These are phyloP conservation scores for Buddleja alternifolia DNA, from an alignment of 257 asterid species.

Conservation along the genomic window DNA sequence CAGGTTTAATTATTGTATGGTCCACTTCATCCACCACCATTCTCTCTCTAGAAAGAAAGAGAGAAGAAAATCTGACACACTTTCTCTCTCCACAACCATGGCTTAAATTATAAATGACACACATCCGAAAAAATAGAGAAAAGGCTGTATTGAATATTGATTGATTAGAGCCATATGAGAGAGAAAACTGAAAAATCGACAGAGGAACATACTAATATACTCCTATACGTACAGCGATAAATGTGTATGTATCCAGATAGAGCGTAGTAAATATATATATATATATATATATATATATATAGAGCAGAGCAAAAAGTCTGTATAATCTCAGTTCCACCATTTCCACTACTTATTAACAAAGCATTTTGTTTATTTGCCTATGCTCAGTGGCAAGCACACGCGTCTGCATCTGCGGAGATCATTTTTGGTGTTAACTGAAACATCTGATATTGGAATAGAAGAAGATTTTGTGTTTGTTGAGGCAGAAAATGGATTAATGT, in stretches of 20 bases:
- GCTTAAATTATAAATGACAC: constrained; percentile 24
- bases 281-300: no score
- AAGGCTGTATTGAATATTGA: constrained; percentile 38
- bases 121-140: constrained; percentile 35
- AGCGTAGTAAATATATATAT: neutral
- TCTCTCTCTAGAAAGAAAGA: constrained; percentile 25
- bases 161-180: constrained; percentile 34
- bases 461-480: constrained; percentile 24
- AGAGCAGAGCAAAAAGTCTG: constrained; percentile 26
- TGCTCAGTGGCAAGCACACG: constrained; percentile 21
- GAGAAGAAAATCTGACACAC: constrained; percentile 37
- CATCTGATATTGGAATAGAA: constrained; percentile 17
- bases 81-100: constrained; percentile 27
- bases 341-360: constrained; percentile 27
- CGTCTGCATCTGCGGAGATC: constrained; percentile 36
- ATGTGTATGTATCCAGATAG: constrained; percentile 3
- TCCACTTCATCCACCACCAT: constrained; percentile 50
- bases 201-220: constrained; percentile 14
- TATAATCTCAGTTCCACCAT: constrained; percentile 32
- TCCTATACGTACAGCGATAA: constrained; percentile 11
- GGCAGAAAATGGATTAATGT: neutral
- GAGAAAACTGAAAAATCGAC: constrained; percentile 26
- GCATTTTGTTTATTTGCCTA: neutral
- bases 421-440: constrained; percentile 20
- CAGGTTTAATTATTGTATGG: constrained; percentile 49